Evolutionary conservation across 176 grass and related monocot genomes (phyloP).

Genomic region (Pontederia crassipes): DNA sequence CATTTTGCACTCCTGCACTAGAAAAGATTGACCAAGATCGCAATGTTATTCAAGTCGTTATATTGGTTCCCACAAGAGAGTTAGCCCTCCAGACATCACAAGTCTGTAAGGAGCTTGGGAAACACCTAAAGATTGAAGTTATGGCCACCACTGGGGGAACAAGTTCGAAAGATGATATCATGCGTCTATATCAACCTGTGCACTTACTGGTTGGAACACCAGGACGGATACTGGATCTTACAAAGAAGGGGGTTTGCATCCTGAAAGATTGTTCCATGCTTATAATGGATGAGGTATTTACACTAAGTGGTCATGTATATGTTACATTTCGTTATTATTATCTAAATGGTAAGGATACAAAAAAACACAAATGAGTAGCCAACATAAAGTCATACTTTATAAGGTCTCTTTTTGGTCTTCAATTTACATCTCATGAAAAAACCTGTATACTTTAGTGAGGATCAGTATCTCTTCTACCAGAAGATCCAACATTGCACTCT

Average conservation of each 20-base stretch:
- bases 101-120: conserved; percentile 88
- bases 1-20: conserved; percentile 75
- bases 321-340: no score
- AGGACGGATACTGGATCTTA: conserved; percentile 68
- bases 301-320: no score
- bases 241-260: conserved; percentile 65
- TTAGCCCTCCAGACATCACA: conserved; percentile 81
- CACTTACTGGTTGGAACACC: conserved; percentile 88
- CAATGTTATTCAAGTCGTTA: conserved; percentile 82
- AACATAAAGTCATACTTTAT: no score
- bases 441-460: no score
- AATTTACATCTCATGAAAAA: no score
- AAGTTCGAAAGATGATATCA: conserved; percentile 79
- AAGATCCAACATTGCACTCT: no score
- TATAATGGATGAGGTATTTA: conserved; percentile 94
- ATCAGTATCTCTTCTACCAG: no score
- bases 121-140: conserved; percentile 69
- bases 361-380: no score
- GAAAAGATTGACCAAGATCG: conserved; percentile 87
- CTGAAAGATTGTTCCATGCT: no score
- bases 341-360: no score
- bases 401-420: no score
- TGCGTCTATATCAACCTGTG: conserved; percentile 75
- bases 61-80: conserved; percentile 83
- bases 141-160: conserved; percentile 93